Evolutionary conservation across 257 asterid genomes (phyloP).

Genomic region (Cinchona pubescens): DNA sequence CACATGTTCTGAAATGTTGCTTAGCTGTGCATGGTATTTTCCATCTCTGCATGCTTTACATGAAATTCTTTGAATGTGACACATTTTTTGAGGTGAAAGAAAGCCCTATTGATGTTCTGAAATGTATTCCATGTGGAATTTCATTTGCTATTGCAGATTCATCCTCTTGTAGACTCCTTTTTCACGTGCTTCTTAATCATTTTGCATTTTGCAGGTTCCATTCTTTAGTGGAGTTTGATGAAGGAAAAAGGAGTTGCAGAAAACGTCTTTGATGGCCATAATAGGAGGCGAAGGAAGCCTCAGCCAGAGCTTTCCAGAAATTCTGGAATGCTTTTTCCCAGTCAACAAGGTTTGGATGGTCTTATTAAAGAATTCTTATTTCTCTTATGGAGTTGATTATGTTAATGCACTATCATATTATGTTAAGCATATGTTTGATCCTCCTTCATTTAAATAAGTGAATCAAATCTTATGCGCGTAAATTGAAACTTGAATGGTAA

Average conservation of each 20-base stretch:
- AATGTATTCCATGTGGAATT: neutral
- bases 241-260: constrained; percentile 88
- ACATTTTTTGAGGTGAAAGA: neutral
- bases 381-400: neutral
- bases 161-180: neutral
- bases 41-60: neutral
- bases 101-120: too few relatives aligned
- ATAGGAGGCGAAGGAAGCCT: constrained; percentile 85
- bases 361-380: neutral
- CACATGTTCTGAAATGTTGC: neutral
- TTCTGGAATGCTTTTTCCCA: constrained; percentile 41
- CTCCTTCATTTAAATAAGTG: neutral
- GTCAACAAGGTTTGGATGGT: constrained; percentile 30
- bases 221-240: constrained; percentile 80
- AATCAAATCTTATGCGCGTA: neutral
- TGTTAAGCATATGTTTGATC: neutral
- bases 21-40: too few relatives aligned
- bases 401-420: neutral
- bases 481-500: neutral
- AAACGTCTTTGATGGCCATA: constrained; percentile 91
- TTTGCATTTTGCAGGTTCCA: constrained; percentile 57
- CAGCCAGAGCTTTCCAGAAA: constrained; percentile 52
- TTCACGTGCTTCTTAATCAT: neutral
- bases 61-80: neutral
- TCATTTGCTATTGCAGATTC: neutral